Evolutionary conservation across 2,329 filamentous ascomycete species (phyloP).

Genomic region (Pochonia chlamydosporia): DNA sequence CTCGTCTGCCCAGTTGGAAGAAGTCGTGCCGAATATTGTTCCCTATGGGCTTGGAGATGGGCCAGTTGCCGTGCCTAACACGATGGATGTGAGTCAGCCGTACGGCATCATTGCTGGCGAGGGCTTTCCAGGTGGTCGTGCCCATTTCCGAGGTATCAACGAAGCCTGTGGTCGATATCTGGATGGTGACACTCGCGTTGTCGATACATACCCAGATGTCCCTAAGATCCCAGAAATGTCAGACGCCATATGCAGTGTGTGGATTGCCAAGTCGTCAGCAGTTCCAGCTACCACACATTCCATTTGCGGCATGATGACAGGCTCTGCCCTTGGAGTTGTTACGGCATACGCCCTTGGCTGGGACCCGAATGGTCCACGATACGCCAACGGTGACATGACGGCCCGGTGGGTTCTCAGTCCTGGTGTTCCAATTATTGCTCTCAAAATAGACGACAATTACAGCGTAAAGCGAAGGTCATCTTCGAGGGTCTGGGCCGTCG

Average conservation of each 20-base stretch:
- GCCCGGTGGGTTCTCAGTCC: constrained; percentile 87
- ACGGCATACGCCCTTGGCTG: constrained; percentile 72
- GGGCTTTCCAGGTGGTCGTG: constrained; percentile 75
- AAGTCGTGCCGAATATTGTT: constrained; percentile 65
- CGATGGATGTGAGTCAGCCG: constrained; percentile 83
- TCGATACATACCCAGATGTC: constrained; percentile 64
- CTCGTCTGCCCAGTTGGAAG: constrained; percentile 69
- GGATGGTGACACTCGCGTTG: constrained; percentile 51
- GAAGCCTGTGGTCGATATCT: constrained; percentile 76
- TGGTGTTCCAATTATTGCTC: constrained; percentile 81
- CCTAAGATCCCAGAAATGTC: constrained; percentile 65
- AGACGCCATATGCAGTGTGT: constrained; percentile 72
- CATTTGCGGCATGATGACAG: constrained; percentile 74
- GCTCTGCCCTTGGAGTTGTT: constrained; percentile 77
- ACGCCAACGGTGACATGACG: constrained; percentile 70
- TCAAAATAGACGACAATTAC: constrained; percentile 80
- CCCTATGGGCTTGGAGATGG: constrained; percentile 76
- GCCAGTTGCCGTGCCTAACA: constrained; percentile 72
- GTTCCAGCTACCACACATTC: constrained; percentile 69
- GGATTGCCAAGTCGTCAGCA: constrained; percentile 78
- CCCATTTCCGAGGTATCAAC: constrained; percentile 68
- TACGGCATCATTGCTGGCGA: constrained; percentile 83
- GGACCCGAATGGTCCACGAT: constrained; percentile 52
- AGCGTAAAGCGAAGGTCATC: constrained; percentile 62
- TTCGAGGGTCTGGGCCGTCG: constrained; percentile 80